phyloP scores from a whole-genome alignment of 352 stramenopile genomes.

The Pythium guiyangense region DNA sequence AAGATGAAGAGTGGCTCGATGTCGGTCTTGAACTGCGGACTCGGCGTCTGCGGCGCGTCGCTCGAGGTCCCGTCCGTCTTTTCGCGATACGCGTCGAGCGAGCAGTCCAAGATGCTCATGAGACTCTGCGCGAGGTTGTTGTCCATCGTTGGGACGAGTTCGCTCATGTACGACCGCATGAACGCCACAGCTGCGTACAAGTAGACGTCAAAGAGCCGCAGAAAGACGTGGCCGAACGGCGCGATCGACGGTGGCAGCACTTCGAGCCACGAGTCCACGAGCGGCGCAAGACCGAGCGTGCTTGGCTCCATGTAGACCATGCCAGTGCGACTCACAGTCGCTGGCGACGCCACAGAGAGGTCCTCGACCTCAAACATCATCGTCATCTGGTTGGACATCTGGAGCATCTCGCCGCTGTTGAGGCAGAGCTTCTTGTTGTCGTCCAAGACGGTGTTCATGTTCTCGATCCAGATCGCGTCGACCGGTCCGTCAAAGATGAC shows the following conservation, averaged over 20 bases:
- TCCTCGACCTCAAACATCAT: conserved; percentile 99
- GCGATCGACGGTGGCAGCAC: conserved; percentile 39
- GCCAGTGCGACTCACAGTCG: conserved; percentile 92
- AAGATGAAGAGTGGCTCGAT: conserved; percentile 91
- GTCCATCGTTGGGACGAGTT: conserved; percentile 91
- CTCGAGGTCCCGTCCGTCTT: conserved; percentile 35
- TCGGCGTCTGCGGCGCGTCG: conserved; percentile 38
- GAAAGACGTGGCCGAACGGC: conserved; percentile 36
- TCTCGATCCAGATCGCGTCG: conserved; percentile 96
- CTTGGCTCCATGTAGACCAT: conserved; percentile 97
- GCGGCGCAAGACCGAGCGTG: conserved; percentile 81
- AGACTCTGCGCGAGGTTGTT: conserved; percentile 91
- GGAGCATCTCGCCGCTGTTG: conserved; percentile 92
- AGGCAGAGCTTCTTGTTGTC: conserved; percentile 96
- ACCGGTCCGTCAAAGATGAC: conserved; percentile 94
- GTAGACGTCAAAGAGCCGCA: conserved; percentile 89
- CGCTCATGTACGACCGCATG: conserved; percentile 80
- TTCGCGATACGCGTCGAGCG: conserved; percentile 61
- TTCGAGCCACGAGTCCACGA: conserved; percentile 91
- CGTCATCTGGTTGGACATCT: conserved; percentile 95
- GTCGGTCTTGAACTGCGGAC: conserved; percentile 69
- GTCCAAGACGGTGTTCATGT: conserved; percentile 96
- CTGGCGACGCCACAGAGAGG: conserved; percentile 90
- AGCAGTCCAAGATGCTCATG: conserved; percentile 92
- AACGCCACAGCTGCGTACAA: conserved; percentile 85